Evolutionary conservation across 2,329 filamentous ascomycete species (phyloP).

Genomic region (Exophiala viscosa): DNA sequence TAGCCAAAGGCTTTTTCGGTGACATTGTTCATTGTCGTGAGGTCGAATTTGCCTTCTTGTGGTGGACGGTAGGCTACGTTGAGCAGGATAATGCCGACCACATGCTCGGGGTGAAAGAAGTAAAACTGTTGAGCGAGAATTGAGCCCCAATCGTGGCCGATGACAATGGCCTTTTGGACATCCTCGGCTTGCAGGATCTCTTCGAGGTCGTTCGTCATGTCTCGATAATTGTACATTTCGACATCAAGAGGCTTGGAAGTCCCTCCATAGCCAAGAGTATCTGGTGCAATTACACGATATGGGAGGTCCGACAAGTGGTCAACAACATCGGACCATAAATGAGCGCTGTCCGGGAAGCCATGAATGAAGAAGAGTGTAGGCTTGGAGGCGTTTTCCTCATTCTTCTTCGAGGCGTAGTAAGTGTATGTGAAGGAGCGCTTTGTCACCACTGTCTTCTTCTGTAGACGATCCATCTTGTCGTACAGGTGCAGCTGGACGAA

Average conservation of each 20-base stretch:
- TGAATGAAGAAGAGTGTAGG: slow-evolving; percentile 44
- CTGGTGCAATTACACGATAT: slow-evolving; percentile 39
- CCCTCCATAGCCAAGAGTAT: slow-evolving; percentile 40
- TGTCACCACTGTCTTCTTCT: slow-evolving; percentile 15
- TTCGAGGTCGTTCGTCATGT: slow-evolving; percentile 37
- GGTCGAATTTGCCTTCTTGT: slow-evolving; percentile 32
- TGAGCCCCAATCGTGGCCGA: slow-evolving; percentile 53
- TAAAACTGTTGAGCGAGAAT: slow-evolving; percentile 40
- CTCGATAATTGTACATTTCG: slow-evolving; percentile 36
- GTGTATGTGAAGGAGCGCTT: slow-evolving; percentile 35
- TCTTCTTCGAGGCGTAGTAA: slow-evolving; percentile 37
- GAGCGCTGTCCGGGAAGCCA: slow-evolving; percentile 49
- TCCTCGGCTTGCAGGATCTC: slow-evolving; percentile 42
- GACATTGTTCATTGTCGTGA: slow-evolving; percentile 34
- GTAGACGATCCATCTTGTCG: slow-evolving; percentile 8
- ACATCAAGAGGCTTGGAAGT: slow-evolving; percentile 42
- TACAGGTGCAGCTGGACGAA: not conserved
- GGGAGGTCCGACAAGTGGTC: slow-evolving; percentile 39
- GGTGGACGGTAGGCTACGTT: slow-evolving; percentile 44
- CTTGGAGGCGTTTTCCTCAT: slow-evolving; percentile 21
- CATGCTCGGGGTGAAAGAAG: slow-evolving; percentile 40
- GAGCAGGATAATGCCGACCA: slow-evolving; percentile 42
- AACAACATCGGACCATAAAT: slow-evolving; percentile 44
- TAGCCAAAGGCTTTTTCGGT: slow-evolving; percentile 38
- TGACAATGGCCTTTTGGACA: slow-evolving; percentile 36